phyloP scores from a whole-genome alignment of 78 protist genomes.

The Fonticula alba region DNA sequence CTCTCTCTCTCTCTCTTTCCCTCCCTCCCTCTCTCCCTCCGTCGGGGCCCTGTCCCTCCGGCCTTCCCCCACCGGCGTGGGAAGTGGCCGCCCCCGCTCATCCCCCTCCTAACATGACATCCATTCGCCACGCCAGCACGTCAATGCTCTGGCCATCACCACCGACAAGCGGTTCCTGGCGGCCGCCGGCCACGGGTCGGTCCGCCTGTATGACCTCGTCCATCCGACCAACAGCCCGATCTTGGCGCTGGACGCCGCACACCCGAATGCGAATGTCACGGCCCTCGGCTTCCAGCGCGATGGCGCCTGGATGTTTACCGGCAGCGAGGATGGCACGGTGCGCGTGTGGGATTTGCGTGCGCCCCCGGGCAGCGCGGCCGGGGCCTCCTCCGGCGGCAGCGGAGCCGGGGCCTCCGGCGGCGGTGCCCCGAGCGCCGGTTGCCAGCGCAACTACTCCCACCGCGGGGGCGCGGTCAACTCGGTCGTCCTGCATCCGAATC shows the following conservation, averaged over 20 bases:
- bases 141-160: slow-evolving; percentile 67
- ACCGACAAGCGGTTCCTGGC: slow-evolving; percentile 66
- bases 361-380: too few species aligned
- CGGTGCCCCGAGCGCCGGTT: too few species aligned
- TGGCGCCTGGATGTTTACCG: slow-evolving; percentile 74
- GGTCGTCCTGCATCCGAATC: slow-evolving; percentile 75
- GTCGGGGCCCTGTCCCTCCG: too few species aligned
- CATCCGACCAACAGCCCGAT: too few species aligned
- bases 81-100: too few species aligned
- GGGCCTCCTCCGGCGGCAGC: too few species aligned
- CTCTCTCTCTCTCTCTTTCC: too few species aligned
- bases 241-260: too few species aligned
- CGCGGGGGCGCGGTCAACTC: slow-evolving; percentile 43
- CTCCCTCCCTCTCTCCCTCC: too few species aligned
- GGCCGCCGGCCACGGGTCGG: slow-evolving; percentile 70
- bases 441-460: slow-evolving; percentile 57
- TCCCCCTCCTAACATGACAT: too few species aligned
- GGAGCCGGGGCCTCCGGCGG: too few species aligned
- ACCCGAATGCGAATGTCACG: slow-evolving; percentile 68
- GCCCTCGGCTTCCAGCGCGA: slow-evolving; percentile 60
- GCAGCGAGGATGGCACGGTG: slow-evolving; percentile 77
- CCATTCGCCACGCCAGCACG: slow-evolving; percentile 37
- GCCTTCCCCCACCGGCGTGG: too few species aligned
- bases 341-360: slow-evolving; percentile 87
- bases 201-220: slow-evolving; percentile 57